These are phyloP conservation scores for Monilinia vaccinii-corymbosi DNA, from an alignment of 2,329 filamentous ascomycete species.

Conservation along the genomic window DNA sequence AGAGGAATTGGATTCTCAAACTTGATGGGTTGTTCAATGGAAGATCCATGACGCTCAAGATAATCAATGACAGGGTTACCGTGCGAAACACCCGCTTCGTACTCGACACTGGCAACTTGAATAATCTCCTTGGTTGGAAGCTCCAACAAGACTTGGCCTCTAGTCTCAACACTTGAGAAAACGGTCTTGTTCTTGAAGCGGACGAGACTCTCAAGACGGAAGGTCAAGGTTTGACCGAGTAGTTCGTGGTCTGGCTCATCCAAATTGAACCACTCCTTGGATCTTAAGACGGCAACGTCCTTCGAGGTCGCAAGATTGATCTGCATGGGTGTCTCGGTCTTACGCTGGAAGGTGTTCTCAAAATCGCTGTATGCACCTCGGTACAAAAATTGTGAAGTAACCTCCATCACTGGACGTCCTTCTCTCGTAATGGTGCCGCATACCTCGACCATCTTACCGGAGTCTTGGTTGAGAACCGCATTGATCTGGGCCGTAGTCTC, in stretches of 20 bases:
- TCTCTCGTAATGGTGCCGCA: constrained; percentile 89
- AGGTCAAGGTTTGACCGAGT: constrained; percentile 85
- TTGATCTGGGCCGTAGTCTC: constrained; percentile 94
- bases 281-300: constrained; percentile 87
- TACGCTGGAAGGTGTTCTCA: constrained; percentile 98
- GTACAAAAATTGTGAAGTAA: constrained; percentile 97
- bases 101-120: constrained; percentile 94
- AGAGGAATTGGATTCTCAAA: constrained; percentile 97
- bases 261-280: constrained; percentile 95
- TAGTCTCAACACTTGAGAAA: constrained; percentile 84
- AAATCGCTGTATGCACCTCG: constrained; percentile 86
- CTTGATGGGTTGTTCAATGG: constrained; percentile 90
- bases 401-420: constrained; percentile 86
- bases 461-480: constrained; percentile 94
- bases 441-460: constrained; percentile 99
- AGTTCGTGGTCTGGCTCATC: constrained; percentile 80
- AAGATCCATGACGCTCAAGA: constrained; percentile 79
- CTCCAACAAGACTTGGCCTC: constrained; percentile 87
- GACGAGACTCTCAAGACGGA: constrained; percentile 87
- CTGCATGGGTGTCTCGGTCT: constrained; percentile 91
- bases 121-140: constrained; percentile 95
- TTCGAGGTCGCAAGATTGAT: constrained; percentile 78
- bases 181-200: constrained; percentile 92
- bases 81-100: constrained; percentile 82
- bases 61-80: constrained; percentile 98